Base-by-base conservation (phyloP, 176 grass and related monocot species). In the Zea luxurians region DNA sequence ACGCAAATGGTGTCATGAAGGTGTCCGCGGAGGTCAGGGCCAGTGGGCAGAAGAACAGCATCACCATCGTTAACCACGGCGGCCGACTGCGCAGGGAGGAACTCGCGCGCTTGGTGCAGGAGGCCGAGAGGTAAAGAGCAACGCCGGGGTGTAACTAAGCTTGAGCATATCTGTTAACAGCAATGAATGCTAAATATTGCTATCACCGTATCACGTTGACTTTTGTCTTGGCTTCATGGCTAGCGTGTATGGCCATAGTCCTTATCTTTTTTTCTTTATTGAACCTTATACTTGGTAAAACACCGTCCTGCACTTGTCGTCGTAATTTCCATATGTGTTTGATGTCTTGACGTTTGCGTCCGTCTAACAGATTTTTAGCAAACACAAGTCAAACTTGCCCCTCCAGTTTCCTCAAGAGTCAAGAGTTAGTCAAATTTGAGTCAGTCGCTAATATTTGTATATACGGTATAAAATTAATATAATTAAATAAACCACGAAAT, bases 51-150 rank as follows among this genome's bases (percentile, higher is more conserved):
- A 88, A 68, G 73, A 83, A 78, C 55, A 75, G 57, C 77, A 82
- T 88, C 68, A 79, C 73, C 6, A 84, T 91, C 2, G 52, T 74
- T 2, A 79, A 85, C 8, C 57, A 88, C 18, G 84, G 64, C 21
- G 84, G 88, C 0, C 38, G 88, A 10, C 76, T 88, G 7, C 85
- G 61, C 68, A 85, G 59, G 78, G 82, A 91, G 45, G 89, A 91
- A 36, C 78, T 91, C 7, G 73, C 85, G 63, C 78, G 77, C 73
- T 83, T 85, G 89, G 74, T 88, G 12, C 36, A 8, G 11, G 6
- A 70, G 68, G 45, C 45, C 0, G 21, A 71, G 68, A 49, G 0
- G 12, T 48, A 16, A 18, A 57, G 7, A 7, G 47, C 16, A 2
- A 13, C 4, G 5, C 1, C 12, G 13, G 16, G 53, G 16, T 55